Base-by-base conservation (phyloP, 1,139 yeast species). In the Protomyces pachydermus region DNA sequence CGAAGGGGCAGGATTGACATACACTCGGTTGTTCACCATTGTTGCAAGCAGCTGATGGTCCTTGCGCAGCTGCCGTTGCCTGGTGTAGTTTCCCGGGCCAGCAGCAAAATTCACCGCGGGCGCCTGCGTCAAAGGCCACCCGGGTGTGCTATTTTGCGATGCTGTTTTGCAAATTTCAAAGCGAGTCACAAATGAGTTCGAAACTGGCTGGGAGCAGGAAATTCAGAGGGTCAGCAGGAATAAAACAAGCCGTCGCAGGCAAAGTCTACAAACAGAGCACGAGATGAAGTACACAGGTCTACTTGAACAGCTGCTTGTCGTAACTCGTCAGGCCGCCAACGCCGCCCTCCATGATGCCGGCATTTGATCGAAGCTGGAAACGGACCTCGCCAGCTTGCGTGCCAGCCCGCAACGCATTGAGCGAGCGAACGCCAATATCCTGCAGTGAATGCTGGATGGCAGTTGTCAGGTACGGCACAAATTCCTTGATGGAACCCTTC, bases 261-360 rank as follows among this genome's bases (percentile, higher is more conserved):
- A 28, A 28, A 28, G 8, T 28, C 32, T 28, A 28, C 32, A 28
- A 28, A 28, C 32, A 20, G 8, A 46, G 18, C 23, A 46, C 23
- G 14, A 46, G 28, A 46, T 46, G 51, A n/a, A 20, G 18, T 18
- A 8, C 14, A 18, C 28, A 46, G 8, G 51, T 20, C 34, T 32
- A 12, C 32, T 12, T 42, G 28, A 58, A 50, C 53, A 93, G 83
- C 79, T 96, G 91, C 85, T 93, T 93, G 80, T 93, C 98, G 77
- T 88, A 93, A 68, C 97, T 91, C 83, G 90, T 91, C 78, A 95
- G 84, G 75, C 96, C 93, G 80, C 90, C 90, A 69, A 93, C 95
- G 78, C 98, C 98, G 81, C 99, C 99, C 81, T 93, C 99, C 71
- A 91, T 83, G 83, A 93, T 98, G 68, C 98, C 97, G 74, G 97